Evolutionary conservation across 192 early-diverging fungal species (phyloP), one percentile per base, ranked within the genome.

Genomic region (Linnemannia hyalina): DNA sequence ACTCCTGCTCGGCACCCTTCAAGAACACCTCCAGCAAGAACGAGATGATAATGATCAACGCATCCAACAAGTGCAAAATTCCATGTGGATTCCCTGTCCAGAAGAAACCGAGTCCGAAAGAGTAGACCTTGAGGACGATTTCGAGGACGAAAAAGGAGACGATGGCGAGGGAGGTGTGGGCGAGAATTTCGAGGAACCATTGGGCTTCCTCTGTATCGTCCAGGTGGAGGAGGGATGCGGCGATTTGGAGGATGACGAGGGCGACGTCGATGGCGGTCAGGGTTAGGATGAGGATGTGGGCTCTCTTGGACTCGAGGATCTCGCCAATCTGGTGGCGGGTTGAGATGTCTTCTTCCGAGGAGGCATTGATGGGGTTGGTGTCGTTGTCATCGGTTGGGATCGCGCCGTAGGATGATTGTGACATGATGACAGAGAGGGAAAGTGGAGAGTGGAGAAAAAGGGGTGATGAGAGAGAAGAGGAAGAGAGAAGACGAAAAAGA

Each of bases 1-100:
- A 80, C 70, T 93, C 91, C 65, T 90, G 83, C 38, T 92, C 89
- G 9, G 90, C 91, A 73, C 92, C 92, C 47, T 74, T 81, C 32
- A 93, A 81, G n/a, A 84, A 79, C 22, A 93, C 55, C 55, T 93
- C 92, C 11, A 93, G 57, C 22, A 91, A 29, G 78, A 93, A 90
- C 8, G 90, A 92, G 29, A 89, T 81, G 20, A 88, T 74, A 35
- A 93, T 88, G 8, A 93, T 89, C 47, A 81, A 13, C 5, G 88
- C 89, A 85, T 93, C 92, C 57, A 89, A 85, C 4, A 88, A 44
- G 80, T 91, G 91, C 23, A 93, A 55, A 20, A 86, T 68, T 72
- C 91, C 90, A 71, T 89, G 83, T 13, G 82, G 80, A 13, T 46
- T 78, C 2, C 74, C 65, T 0, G 77, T 88, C 78, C 89, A 83